A percentile compares a stretch with the other conserved stretches of the same genome.
These are phyloP conservation scores for Pontederia crassipes DNA, from an alignment of 176 grass and related monocot genomes.

Conservation along the genomic window DNA sequence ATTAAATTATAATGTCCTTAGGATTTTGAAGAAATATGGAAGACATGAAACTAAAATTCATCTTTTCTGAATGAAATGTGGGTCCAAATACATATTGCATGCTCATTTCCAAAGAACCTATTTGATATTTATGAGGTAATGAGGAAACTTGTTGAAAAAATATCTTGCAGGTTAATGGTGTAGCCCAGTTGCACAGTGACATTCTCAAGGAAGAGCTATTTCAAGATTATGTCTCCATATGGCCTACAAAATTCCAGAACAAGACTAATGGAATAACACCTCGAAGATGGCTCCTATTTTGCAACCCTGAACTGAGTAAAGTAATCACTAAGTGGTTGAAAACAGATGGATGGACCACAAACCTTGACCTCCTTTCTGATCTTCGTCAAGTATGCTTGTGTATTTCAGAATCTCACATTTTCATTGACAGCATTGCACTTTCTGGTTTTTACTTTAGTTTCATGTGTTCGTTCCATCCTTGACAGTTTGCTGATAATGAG, in stretches of 20 bases:
- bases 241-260: constrained; percentile 69
- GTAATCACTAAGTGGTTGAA: constrained; percentile 63
- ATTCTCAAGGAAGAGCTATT: constrained; percentile 71
- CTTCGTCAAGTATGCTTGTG: constrained; percentile 46
- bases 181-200: constrained; percentile 72
- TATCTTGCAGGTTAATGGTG: constrained; percentile 61
- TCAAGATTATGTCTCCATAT: constrained; percentile 50
- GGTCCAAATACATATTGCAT: too few species aligned
- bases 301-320: constrained; percentile 65
- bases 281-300: constrained; percentile 61
- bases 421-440: not conserved
- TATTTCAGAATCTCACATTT: too few species aligned
- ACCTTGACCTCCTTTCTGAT: constrained; percentile 60
- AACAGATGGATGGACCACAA: constrained; percentile 58
- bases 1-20: not conserved
- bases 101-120: too few species aligned
- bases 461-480: not conserved
- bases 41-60: not conserved
- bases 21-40: not conserved
- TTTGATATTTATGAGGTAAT: constrained; percentile 8
- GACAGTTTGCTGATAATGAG: constrained; percentile 65
- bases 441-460: constrained; percentile 18
- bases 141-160: constrained; percentile 12
- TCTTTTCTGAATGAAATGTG: constrained; percentile 11
- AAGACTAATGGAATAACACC: constrained; percentile 85